phyloP scores from a whole-genome alignment of 2,329 filamentous ascomycete genomes.

The Bipolaris victoriae region DNA sequence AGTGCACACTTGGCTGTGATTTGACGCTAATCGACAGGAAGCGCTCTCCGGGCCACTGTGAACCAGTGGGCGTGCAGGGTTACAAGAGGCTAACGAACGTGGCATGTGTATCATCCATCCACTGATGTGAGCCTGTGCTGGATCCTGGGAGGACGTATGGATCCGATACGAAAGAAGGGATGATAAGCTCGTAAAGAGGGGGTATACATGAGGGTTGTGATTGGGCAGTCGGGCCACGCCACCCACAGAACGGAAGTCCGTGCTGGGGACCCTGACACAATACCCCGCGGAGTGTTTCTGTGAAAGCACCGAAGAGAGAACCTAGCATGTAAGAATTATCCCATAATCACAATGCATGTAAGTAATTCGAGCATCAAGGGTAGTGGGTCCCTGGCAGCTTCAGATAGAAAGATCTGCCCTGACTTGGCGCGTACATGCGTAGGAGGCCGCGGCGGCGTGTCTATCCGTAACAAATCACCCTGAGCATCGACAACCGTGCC shows the following conservation, averaged over 20 bases:
- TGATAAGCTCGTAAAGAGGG: background rate
- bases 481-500: background rate
- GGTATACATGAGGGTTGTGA: background rate
- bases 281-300: background rate
- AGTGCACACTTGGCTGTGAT: background rate
- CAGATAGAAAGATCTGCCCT: background rate
- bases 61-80: constrained; percentile 4
- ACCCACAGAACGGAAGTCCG: background rate
- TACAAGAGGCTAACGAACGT: background rate
- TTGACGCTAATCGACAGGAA: constrained; percentile 2
- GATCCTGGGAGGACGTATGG: constrained; percentile 2
- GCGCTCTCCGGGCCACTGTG: constrained; percentile 3
- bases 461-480: background rate
- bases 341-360: background rate
- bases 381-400: background rate
- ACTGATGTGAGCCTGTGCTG: background rate
- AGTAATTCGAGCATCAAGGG: background rate
- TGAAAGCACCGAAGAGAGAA: background rate
- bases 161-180: background rate
- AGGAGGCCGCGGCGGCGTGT: background rate
- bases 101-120: background rate
- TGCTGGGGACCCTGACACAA: background rate
- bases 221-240: background rate
- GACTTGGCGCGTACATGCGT: background rate
- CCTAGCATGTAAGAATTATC: background rate